Evolutionary conservation across 495 filamentous ascomycete genomes (phyloP).

Genomic region (Penicillium samsonianum): DNA sequence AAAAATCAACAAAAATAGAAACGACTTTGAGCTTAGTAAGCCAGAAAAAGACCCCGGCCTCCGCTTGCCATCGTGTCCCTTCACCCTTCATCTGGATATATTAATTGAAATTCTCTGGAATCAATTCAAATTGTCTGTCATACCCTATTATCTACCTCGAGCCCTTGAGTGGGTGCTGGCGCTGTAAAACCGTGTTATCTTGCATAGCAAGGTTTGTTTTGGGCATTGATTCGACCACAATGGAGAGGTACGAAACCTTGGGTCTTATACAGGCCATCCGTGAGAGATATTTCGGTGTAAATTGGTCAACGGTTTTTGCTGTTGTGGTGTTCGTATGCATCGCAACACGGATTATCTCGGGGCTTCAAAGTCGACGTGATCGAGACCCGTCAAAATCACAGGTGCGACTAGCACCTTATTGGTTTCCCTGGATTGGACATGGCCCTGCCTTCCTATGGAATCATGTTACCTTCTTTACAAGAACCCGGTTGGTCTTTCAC

Average conservation of each 20-base stretch:
- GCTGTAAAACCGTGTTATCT: conserved; percentile 6
- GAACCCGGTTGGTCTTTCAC: conserved; percentile 40
- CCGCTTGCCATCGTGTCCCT: conserved; percentile 1
- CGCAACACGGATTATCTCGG: conserved; percentile 44
- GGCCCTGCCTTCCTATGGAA: conserved; percentile 47
- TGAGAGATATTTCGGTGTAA: conserved; percentile 19
- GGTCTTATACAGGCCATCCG: conserved; percentile 22
- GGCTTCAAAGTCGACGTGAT: conserved; percentile 35
- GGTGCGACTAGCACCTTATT: conserved; percentile 56
- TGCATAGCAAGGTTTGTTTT: conserved; percentile 6
- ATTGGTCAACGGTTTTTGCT: conserved; percentile 29
- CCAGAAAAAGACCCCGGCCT: not conserved
- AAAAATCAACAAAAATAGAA: not conserved
- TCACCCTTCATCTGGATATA: not conserved
- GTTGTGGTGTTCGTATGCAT: conserved; percentile 35
- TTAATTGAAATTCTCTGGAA: not conserved
- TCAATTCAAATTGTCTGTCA: not conserved
- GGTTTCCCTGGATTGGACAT: conserved; percentile 60
- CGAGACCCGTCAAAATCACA: conserved; percentile 23
- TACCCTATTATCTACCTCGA: not conserved
- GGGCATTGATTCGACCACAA: conserved; percentile 19
- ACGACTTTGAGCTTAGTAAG: not conserved
- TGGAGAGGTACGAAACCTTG: conserved; percentile 25
- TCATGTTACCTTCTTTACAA: conserved; percentile 42
- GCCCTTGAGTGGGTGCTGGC: not conserved